Conservation (phyloP, 164 flowering plant genomes). For the Magnolia changhungtana region DNA sequence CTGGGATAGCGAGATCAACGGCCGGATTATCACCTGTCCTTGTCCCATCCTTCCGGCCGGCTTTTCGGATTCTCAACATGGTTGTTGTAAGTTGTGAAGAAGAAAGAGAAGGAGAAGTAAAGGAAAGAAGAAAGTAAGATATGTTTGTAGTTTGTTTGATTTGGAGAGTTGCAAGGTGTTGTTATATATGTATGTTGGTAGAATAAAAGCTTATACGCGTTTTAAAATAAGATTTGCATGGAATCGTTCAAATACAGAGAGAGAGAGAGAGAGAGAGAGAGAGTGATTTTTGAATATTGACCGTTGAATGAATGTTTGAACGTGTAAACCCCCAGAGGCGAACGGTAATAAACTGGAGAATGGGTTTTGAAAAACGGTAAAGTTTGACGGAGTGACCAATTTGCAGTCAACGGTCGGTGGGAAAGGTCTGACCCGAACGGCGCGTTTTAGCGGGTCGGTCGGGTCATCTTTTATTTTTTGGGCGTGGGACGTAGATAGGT, state of each 20-base stretch:
- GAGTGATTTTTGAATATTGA: constrained; percentile 33
- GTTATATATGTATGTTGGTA: background rate
- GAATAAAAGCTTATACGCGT: background rate
- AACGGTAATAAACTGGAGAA: background rate
- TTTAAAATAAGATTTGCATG: background rate
- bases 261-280: background rate
- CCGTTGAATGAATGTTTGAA: constrained; percentile 35
- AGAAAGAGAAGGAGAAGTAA: background rate
- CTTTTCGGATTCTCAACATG: constrained; percentile 41
- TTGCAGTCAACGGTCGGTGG: background rate
- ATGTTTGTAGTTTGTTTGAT: background rate
- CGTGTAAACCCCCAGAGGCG: background rate
- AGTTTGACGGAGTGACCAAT: background rate
- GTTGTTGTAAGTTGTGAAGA: background rate
- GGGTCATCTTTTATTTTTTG: background rate
- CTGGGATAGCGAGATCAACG: constrained; percentile 45
- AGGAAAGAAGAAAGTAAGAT: background rate
- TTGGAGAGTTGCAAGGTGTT: background rate
- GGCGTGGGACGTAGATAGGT: background rate
- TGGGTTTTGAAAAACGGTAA: background rate
- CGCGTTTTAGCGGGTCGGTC: background rate
- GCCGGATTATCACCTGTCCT: background rate
- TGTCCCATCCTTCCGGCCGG: constrained; percentile 16
- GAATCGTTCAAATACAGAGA: background rate
- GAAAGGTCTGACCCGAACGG: background rate